Evolutionary conservation across 345 rosid genomes (phyloP).

Genomic region (Raphanus raphanistrum): DNA sequence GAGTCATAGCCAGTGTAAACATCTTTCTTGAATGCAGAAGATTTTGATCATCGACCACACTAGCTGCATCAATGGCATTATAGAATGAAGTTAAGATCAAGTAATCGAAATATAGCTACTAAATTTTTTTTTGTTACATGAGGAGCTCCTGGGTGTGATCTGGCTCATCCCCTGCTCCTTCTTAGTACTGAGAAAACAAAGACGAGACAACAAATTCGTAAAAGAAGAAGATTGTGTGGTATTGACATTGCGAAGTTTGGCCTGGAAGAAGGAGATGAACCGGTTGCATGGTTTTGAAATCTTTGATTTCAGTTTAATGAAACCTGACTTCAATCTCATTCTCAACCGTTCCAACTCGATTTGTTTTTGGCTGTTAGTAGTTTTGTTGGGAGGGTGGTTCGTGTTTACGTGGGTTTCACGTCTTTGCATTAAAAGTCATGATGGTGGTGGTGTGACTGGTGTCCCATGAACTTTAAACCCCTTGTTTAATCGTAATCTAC

Average conservation of each 20-base stretch:
- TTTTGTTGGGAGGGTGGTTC: slow-evolving; percentile 1
- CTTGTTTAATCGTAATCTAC: not conserved
- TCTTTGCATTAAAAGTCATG: slow-evolving; percentile 21
- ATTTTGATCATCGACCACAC: slow-evolving; percentile 15
- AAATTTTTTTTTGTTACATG: slow-evolving; percentile 20
- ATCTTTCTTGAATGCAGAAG: slow-evolving; percentile 37
- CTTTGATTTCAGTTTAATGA: slow-evolving; percentile 54
- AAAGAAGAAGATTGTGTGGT: slow-evolving; percentile 25
- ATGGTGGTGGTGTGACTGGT: slow-evolving; percentile 30
- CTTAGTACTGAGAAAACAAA: slow-evolving; percentile 25
- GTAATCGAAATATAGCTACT: not conserved
- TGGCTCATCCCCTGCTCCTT: slow-evolving; percentile 41
- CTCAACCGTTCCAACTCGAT: not conserved
- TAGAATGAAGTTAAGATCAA: not conserved
- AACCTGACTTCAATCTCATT: slow-evolving; percentile 48
- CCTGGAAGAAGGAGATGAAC: slow-evolving; percentile 40
- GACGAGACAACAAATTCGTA: slow-evolving; percentile 16
- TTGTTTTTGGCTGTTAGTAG: slow-evolving; percentile 16
- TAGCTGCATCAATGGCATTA: slow-evolving; percentile 17
- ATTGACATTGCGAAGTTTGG: slow-evolving; percentile 17
- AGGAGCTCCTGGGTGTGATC: slow-evolving; percentile 38
- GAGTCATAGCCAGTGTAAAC: slow-evolving; percentile 48
- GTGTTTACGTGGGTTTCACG: slow-evolving; percentile 32
- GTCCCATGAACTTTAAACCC: slow-evolving; percentile 27
- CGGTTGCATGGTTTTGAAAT: slow-evolving; percentile 50